Conservation (phyloP, 1,139 yeast species). For the Zygotorulaspora mrakii region DNA sequence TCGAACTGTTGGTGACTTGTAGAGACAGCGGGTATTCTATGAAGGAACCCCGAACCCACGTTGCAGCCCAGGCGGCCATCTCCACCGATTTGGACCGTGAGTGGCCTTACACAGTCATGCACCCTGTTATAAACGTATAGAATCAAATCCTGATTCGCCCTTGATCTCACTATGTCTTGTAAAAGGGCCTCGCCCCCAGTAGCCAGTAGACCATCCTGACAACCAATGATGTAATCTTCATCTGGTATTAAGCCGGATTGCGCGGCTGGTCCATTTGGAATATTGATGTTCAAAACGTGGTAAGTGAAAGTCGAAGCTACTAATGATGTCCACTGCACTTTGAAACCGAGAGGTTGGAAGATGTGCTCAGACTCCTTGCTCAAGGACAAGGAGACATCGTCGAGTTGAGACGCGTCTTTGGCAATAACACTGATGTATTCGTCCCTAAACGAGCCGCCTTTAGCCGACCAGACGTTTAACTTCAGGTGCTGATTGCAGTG, state of each 20-base stretch:
- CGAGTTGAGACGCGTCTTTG: slow-evolving; percentile 25
- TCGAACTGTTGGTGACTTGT: slow-evolving; percentile 5
- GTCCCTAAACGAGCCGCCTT: slow-evolving; percentile 60
- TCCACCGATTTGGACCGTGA: slow-evolving; percentile 72
- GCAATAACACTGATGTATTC: slow-evolving; percentile 31
- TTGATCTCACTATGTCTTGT: slow-evolving; percentile 62
- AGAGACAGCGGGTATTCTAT: slow-evolving; percentile 58
- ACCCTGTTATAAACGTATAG: slow-evolving; percentile 87
- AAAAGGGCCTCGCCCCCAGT: slow-evolving; percentile 84
- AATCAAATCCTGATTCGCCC: slow-evolving; percentile 47
- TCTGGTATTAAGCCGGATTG: slow-evolving; percentile 78
- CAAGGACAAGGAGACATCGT: slow-evolving; percentile 28
- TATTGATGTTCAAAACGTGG: slow-evolving; percentile 69
- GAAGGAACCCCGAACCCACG: slow-evolving; percentile 88
- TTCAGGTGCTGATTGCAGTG: slow-evolving; percentile 39
- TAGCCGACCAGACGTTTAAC: slow-evolving; percentile 81
- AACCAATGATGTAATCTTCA: slow-evolving; percentile 86
- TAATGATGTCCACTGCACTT: slow-evolving; percentile 74
- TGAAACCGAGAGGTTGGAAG: slow-evolving; percentile 53
- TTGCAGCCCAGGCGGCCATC: slow-evolving; percentile 87
- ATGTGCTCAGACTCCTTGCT: slow-evolving; percentile 13
- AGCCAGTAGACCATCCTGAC: slow-evolving; percentile 75
- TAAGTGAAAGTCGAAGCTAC: slow-evolving; percentile 79
- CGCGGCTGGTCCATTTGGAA: slow-evolving; percentile 80
- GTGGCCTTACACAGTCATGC: slow-evolving; percentile 80